Base-by-base conservation (phyloP, 2,329 filamentous ascomycete genomes). In the Fusarium tjaetaba region DNA sequence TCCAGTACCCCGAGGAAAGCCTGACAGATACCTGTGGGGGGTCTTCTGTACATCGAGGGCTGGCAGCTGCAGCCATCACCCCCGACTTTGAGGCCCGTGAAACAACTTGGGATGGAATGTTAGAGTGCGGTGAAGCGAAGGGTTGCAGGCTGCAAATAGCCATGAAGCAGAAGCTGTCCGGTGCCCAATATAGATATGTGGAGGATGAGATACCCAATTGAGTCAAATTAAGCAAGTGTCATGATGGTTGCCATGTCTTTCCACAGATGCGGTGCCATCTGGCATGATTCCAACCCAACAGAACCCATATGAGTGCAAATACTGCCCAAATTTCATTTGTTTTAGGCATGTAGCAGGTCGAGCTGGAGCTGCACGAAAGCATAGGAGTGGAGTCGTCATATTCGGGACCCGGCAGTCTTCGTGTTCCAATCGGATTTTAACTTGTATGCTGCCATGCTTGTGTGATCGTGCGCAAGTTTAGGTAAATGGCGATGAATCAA, bases 241-340 rank as follows among this genome's bases (percentile, higher is more conserved):
- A 64, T 72, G 60, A 65, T 72, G 73, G 73, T 51, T 69, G 71
- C 70, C 68, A 72, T 77, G 74, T 80, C 24, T 78, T 76, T 82
- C 85, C 85, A 86, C 82, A 82, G 81, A 84, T 77, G 79, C 79
- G 71, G 75, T 82, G 85, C 84, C 85, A 87, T 84, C 84, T 87
- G 84, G 84, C 85, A 82, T 68, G 57, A 66, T 77, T 76, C 67
- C 68, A 70, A 71, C 70, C 77, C 74, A 79, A 79, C 71, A 53
- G 49, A 63, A 58, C 15, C 46, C 69, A 70, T 67, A 61, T 65
- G 70, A 74, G 69, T 64, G 58, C 71, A 48, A 70, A 70, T 59
- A 73, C 61, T 72, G 75, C 74, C 76, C 69, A 71, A 72, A 70
- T 55, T 55, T 64, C 68, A 68, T 62, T 66, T 65, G 53, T 52